phyloP scores from a whole-genome alignment of 371 early-diverging fungal species.

The Mucor irregularis region DNA sequence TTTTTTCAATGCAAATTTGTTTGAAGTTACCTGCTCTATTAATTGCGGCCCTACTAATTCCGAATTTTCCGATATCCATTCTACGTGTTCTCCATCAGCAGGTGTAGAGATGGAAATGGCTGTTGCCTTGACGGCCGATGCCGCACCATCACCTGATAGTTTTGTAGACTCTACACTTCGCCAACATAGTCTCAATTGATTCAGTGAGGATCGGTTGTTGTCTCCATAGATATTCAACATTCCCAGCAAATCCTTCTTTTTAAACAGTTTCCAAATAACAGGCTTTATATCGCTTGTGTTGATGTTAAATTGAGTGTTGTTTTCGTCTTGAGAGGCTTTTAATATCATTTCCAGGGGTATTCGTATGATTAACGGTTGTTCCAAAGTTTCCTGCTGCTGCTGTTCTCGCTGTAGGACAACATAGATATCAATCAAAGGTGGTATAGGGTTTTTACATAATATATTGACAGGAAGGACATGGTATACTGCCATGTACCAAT shows the following conservation, averaged over 20 bases:
- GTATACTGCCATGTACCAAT: conserved; percentile 47
- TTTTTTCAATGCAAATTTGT: no score
- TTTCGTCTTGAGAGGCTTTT: not conserved
- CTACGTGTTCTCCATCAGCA: not conserved
- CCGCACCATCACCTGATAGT: not conserved
- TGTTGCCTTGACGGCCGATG: not conserved
- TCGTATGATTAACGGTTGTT: conserved; percentile 2
- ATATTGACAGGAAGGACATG: conserved; percentile 19
- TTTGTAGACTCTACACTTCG: not conserved
- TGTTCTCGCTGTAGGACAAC: not conserved
- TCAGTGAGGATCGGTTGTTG: not conserved
- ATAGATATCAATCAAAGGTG: conserved; percentile 16
- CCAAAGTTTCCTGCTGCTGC: no score
- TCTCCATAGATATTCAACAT: not conserved
- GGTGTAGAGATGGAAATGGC: not conserved
- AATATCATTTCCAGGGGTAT: conserved; percentile 9
- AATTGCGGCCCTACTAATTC: conserved; percentile 13
- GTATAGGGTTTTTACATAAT: conserved; percentile 17
- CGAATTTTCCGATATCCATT: conserved; percentile 2
- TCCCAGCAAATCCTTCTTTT: not conserved
- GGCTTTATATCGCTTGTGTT: conserved; percentile 2
- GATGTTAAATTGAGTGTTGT: conserved; percentile 1
- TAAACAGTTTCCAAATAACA: not conserved
- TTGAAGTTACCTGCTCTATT: conserved; percentile 23
- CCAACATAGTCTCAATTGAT: conserved; percentile 15